Conservation (phyloP, 2,329 filamentous ascomycete genomes). For the Trichophyton simii region DNA sequence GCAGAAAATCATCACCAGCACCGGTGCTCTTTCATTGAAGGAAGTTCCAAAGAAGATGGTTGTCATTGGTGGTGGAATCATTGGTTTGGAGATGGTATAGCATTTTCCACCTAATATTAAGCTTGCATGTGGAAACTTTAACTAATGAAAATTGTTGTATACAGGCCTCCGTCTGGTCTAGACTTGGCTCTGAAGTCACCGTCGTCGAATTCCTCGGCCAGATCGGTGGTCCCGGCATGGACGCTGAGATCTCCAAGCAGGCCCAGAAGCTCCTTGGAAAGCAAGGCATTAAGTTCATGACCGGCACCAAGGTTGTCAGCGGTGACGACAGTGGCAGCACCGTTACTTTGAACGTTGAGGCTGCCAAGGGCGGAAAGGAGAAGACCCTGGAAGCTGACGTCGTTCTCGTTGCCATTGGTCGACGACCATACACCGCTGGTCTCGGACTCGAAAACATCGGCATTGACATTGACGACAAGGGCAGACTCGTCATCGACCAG, state of each 20-base stretch:
- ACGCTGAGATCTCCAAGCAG: conserved; percentile 79
- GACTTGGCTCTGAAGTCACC: conserved; percentile 85
- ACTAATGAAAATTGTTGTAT: conserved; percentile 8
- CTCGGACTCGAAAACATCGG: conserved; percentile 81
- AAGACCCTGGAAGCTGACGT: conserved; percentile 89
- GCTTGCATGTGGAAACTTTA: background rate
- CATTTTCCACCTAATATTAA: conserved; percentile 2
- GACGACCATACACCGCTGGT: conserved; percentile 83
- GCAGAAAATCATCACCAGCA: conserved; percentile 94
- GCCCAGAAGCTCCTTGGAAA: conserved; percentile 87
- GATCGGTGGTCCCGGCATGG: conserved; percentile 97
- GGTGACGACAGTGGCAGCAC: conserved; percentile 69
- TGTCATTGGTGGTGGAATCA: conserved; percentile 96
- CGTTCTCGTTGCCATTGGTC: conserved; percentile 91
- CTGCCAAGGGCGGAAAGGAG: conserved; percentile 90
- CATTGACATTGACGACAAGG: conserved; percentile 80
- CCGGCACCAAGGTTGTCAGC: conserved; percentile 83
- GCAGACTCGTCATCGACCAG: conserved; percentile 91
- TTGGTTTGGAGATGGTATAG: conserved; percentile 85
- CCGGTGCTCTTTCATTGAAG: conserved; percentile 76
- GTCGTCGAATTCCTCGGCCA: conserved; percentile 93
- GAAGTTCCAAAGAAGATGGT: conserved; percentile 93
- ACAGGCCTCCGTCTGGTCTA: conserved; percentile 81
- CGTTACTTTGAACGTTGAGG: conserved; percentile 73
- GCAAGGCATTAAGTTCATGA: conserved; percentile 97